Base-by-base conservation (phyloP, 495 filamentous ascomycete species). In the Podospora pseudoanserina region DNA sequence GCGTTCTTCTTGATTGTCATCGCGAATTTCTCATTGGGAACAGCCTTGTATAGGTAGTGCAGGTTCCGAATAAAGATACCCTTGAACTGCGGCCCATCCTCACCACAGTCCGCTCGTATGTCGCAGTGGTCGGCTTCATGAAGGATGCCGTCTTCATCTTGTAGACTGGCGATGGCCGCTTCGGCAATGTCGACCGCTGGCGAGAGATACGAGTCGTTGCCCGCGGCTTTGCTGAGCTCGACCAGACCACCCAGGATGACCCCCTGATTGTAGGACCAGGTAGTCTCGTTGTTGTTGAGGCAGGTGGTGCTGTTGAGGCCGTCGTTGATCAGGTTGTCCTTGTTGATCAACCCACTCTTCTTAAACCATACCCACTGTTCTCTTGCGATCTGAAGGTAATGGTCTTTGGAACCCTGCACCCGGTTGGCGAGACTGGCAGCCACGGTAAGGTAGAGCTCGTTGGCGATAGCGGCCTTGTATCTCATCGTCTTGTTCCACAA, bases 251-350 rank as follows among this genome's bases (percentile, higher is more conserved):
- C 91, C 15, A 93, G 82, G 49, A 93, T 81, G 30, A 92, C 89
- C 53, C 91, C 91, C 77, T 94, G 91, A 79, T 93, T 94, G 80
- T 94, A 94, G 0, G 89, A 87, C 86, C 87, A 93, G 60, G 87
- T 85, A 7, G 83, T 82, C 44, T 78, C 76, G 32, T 83, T 82
- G 74, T 92, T 92, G 77, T 90, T 91, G 67, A 84, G 80, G 79
- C 90, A 92, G 49, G 77, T 81, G 3, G 75, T 74, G 67, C 83
- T 77, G 0, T 30, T 66, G 20, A 94, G 83, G 9, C 90, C 90
- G 72, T 94, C 91, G 73, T 92, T 90, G 76, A 94, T 88, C 5
- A 85, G 81, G 68, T 84, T 80, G n/a, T 90, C 73, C 16, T 74
- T 32, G 69, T 89, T 91, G 68, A 92, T 89, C 77, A 94, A 83